These are phyloP conservation scores for Atkinsonella texensis DNA, from an alignment of 2,329 filamentous ascomycete species.

Conservation along the genomic window DNA sequence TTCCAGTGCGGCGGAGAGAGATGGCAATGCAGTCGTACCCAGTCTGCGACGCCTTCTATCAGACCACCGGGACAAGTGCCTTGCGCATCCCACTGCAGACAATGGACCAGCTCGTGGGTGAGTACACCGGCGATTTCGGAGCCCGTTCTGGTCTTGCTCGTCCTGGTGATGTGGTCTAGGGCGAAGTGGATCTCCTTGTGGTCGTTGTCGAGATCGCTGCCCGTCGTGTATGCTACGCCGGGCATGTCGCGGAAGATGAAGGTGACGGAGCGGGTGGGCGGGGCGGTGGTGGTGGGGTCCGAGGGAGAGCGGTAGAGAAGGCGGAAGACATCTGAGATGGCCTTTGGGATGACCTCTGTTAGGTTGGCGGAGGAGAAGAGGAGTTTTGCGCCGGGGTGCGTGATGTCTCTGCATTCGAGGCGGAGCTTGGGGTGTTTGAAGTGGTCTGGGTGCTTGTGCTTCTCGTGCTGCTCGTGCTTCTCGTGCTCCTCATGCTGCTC, in stretches of 20 bases:
- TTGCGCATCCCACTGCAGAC: constrained; percentile 67
- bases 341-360: constrained; percentile 45
- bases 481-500: neutral
- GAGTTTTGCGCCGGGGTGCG: constrained; percentile 45
- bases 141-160: constrained; percentile 29
- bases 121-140: constrained; percentile 72
- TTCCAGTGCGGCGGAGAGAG: constrained; percentile 79
- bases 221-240: constrained; percentile 83
- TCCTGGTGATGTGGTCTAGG: constrained; percentile 54
- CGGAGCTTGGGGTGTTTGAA: constrained; percentile 44
- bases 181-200: constrained; percentile 93
- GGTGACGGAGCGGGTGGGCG: constrained; percentile 73
- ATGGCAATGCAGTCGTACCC: constrained; percentile 65
- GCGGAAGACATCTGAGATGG: constrained; percentile 56
- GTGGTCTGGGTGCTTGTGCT: constrained; percentile 1
- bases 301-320: constrained; percentile 53
- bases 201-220: constrained; percentile 63
- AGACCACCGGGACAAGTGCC: constrained; percentile 59
- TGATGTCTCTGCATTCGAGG: constrained; percentile 46
- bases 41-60: constrained; percentile 88
- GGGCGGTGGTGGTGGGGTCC: constrained; percentile 29
- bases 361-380: constrained; percentile 60
- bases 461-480: neutral
- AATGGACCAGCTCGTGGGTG: constrained; percentile 90
- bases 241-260: constrained; percentile 66